phyloP scores from a whole-genome alignment of 2,329 filamentous ascomycete species.

The Tolypocladium album region DNA sequence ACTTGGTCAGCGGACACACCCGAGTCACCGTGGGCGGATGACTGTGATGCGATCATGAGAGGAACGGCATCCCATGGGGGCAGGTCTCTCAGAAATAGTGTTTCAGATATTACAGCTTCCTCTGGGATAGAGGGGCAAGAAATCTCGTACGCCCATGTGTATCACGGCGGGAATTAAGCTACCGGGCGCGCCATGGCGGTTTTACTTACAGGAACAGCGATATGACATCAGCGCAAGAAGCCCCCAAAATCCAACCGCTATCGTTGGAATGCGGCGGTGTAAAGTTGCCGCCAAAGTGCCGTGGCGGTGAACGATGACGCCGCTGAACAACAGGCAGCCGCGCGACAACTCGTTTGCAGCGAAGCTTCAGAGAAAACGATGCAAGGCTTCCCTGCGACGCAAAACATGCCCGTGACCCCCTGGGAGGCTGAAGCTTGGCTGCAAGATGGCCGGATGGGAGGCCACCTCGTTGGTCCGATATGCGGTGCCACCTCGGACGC shows the following conservation, averaged over 20 bases:
- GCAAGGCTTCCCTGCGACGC: background rate
- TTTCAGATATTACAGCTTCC: background rate
- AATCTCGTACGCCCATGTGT: background rate
- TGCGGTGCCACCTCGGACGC: background rate
- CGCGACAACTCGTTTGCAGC: background rate
- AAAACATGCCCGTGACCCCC: background rate
- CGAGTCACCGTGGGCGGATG: background rate
- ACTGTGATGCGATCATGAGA: background rate
- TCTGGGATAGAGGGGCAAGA: accelerated
- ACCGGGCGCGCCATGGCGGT: background rate
- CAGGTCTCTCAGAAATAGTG: background rate
- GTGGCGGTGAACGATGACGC: background rate
- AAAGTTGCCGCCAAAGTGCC: background rate
- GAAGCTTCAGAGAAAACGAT: background rate
- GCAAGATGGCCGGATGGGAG: background rate
- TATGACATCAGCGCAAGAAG: background rate
- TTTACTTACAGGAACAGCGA: background rate
- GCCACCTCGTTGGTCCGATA: background rate
- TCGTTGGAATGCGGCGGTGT: background rate
- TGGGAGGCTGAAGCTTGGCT: background rate
- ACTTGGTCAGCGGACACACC: background rate
- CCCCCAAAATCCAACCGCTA: too few species aligned
- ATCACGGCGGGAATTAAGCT: background rate
- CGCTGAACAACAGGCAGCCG: background rate
- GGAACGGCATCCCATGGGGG: background rate